Base-by-base conservation (phyloP, 192 early-diverging fungal genomes). In the Pilobolus umbonatus region DNA sequence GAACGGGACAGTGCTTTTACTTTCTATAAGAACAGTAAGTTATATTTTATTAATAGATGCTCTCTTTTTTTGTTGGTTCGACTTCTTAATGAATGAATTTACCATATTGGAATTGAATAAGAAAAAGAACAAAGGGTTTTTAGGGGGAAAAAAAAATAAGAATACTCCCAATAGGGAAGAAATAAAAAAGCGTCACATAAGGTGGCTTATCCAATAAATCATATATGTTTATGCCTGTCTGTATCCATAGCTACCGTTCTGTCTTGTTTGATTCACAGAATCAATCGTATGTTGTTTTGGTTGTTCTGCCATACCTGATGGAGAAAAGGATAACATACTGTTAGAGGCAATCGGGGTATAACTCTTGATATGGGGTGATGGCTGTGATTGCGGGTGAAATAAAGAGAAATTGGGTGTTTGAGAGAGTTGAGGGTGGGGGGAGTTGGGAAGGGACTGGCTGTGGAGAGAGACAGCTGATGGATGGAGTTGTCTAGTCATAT, bases 1-100 rank as follows among this genome's bases (percentile, higher is more conserved):
- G 84, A 85, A 11, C 97, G 86, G 28, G 88, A 90, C 28, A 99
- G 82, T 28, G 93, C 88, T 73, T 98, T 96, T 32, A 99, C 84
- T 86, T 97, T 99, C 96, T 87, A 75, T 51, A 25, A 5, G 17
- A 21, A 0, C 3, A 45, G 17, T 17, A 45, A n/a, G n/a, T 45
- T 8, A 22, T 14, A 24, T 5, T 9, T 35, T 59, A 42, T 62
- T 28, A 53, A 11, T 19, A 4, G 38, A 56, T 25, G 29, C 44
- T 42, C 8, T 1, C 1, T 52, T 52, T 31, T 29, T 4, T 21
- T 46, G 44, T 24, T 9, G 25, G 25, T 45, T 30, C 12, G 19
- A 10, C 19, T 15, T 38, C n/a, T n/a, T n/a, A n/a, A n/a, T n/a
- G n/a, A n/a, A 12, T 38, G 36, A 38, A 22, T 31, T 53, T 53